phyloP scores from a whole-genome alignment of 2,329 filamentous ascomycete genomes.

The Chrysosporium queenslandicum region DNA sequence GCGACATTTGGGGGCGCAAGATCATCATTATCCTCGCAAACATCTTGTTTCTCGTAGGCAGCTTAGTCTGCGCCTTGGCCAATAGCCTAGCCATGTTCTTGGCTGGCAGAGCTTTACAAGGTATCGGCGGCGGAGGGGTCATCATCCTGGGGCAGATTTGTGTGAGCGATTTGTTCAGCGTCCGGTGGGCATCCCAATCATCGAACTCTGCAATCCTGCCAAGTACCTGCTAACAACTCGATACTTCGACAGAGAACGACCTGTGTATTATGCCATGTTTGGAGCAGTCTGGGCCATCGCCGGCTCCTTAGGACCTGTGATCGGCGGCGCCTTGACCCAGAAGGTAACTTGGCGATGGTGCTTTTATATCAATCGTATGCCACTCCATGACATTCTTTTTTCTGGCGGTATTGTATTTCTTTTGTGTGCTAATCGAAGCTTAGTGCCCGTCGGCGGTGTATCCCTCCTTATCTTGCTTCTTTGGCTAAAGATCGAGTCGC shows the following conservation, averaged over 20 bases:
- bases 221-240: too few species aligned
- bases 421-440: constrained; percentile 1
- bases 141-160: constrained; percentile 54
- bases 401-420: background rate
- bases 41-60: constrained; percentile 52
- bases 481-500: constrained; percentile 52
- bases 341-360: constrained; percentile 47
- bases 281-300: constrained; percentile 48
- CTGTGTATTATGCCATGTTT: constrained; percentile 55
- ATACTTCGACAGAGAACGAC: constrained; percentile 47
- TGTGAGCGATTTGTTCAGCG: constrained; percentile 55
- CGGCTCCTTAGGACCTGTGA: constrained; percentile 16
- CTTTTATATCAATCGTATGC: constrained; percentile 49
- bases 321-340: constrained; percentile 17
- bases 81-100: constrained; percentile 53
- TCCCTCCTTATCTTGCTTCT: constrained; percentile 50
- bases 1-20: constrained; percentile 59
- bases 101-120: constrained; percentile 52
- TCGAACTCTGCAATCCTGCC: too few species aligned
- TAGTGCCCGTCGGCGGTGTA: constrained; percentile 49
- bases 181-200: constrained; percentile 40
- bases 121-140: constrained; percentile 53
- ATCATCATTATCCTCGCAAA: constrained; percentile 53
- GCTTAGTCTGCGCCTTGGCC: constrained; percentile 49
- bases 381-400: constrained; percentile 20